Base-by-base conservation (phyloP, 164 flowering plant species). In the Liquidambar formosana region DNA sequence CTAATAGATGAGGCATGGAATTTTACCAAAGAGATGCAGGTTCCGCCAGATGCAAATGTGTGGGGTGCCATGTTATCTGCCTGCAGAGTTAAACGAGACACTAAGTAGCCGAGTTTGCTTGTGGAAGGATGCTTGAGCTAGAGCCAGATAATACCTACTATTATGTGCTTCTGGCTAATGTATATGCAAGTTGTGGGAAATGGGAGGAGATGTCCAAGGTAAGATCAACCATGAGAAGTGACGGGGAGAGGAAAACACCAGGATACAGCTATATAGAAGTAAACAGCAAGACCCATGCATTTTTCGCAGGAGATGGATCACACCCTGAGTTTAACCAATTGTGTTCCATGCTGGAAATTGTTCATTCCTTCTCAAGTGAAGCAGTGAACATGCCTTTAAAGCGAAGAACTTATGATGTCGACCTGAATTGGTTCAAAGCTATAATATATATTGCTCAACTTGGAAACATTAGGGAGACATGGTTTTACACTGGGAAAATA, bases 151-250 rank as follows among this genome's bases (percentile, higher is more conserved):
- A 43, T 22, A 53, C 47, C 11, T 61, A 56, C 10, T 43, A 66
- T 21, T 26, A 53, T 11, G 69, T 43, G 16, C 25, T 43, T 11
- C 21, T 66, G n/a, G 46, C 60, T 38, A 53, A 66, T 66, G 22
- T 53, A 15, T 53, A 53, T 53, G 59, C 47, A n/a, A 54, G 61
- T 54, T 53, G 59, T 21, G 61, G 48, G 48, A 54, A 43, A 43
- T 66, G 69, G 69, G 69, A 56, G 15, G 26, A 53, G 61, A 64
- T 45, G 43, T 47, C 43, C 25, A 64, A 27, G n/a, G 33, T 64
- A 26, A 47, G 43, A 48, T 47, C 56, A 27, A 49, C 14, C 10
- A 15, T 47, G 56, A 48, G 56, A 25, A 64, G 23, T n/a, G 26
- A 38, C 3, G 43, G 56, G 15, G 43, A 27, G 6, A 19, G 48